Conservation (phyloP, 257 asterid species). For the Jacaranda copaia region DNA sequence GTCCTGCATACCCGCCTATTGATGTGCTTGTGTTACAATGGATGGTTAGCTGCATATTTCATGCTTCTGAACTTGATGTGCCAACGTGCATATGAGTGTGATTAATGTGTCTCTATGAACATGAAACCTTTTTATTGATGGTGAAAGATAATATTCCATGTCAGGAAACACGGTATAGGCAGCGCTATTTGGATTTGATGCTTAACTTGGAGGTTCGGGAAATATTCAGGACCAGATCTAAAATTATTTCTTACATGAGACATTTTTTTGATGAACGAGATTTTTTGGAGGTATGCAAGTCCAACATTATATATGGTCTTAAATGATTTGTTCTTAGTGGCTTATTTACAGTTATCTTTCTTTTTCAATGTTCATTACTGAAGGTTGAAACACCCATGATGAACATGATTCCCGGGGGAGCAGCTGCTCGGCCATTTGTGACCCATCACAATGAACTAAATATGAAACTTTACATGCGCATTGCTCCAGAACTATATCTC, state of each 20-base stretch:
- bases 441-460: slow-evolving; percentile 89
- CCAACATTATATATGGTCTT: neutral
- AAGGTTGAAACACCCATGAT: slow-evolving; percentile 85
- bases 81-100: neutral
- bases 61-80: slow-evolving; percentile 4
- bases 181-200: slow-evolving; percentile 88
- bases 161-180: slow-evolving; percentile 93
- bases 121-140: neutral
- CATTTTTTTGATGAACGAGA: slow-evolving; percentile 70
- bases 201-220: slow-evolving; percentile 76
- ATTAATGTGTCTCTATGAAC: neutral
- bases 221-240: slow-evolving; percentile 80
- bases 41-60: neutral
- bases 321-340: neutral
- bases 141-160: slow-evolving; percentile 22
- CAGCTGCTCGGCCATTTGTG: slow-evolving; percentile 92
- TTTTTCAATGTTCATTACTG: neutral
- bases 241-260: slow-evolving; percentile 66
- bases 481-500: slow-evolving; percentile 87
- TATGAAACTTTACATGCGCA: slow-evolving; percentile 82
- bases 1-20: neutral
- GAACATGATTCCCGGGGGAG: slow-evolving; percentile 89
- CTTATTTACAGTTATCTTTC: slow-evolving; percentile 1
- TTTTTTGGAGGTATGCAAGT: slow-evolving; percentile 73
- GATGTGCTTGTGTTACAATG: neutral